Evolutionary conservation across 148 eudicot species (phyloP).

Genomic region (Silene conica): DNA sequence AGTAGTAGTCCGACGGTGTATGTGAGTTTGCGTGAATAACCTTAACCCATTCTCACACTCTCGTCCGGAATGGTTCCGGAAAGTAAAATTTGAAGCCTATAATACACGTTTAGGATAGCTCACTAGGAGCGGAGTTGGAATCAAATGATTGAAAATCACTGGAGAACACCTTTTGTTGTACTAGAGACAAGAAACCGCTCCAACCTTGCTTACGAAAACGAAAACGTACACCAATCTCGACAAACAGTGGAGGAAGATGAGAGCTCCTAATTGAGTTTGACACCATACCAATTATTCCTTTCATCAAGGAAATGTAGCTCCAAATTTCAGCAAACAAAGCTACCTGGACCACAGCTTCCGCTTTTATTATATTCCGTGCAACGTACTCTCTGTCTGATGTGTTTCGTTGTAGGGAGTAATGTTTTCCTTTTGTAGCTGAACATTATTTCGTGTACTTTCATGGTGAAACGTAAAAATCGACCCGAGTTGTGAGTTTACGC

Average conservation of each 20-base stretch:
- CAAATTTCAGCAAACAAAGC: neutral
- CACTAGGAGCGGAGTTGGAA: no score
- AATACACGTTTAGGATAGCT: no score
- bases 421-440: slow-evolving; percentile 10
- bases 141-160: no score
- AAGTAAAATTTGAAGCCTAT: no score
- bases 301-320: neutral
- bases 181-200: neutral
- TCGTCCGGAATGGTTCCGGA: no score
- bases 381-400: slow-evolving; percentile 5
- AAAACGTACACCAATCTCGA: neutral
- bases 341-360: neutral
- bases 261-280: neutral
- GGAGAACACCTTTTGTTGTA: neutral
- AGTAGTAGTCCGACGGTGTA: no score
- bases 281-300: neutral
- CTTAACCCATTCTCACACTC: no score
- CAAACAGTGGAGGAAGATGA: neutral
- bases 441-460: neutral
- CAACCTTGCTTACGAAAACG: no score
- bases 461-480: neutral
- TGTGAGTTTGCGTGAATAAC: no score
- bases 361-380: neutral
- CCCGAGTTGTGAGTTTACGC: no score
- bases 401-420: slow-evolving; percentile 7